Base-by-base conservation (phyloP, 1,139 yeast species). In the Blastobotrys arbuscula region DNA sequence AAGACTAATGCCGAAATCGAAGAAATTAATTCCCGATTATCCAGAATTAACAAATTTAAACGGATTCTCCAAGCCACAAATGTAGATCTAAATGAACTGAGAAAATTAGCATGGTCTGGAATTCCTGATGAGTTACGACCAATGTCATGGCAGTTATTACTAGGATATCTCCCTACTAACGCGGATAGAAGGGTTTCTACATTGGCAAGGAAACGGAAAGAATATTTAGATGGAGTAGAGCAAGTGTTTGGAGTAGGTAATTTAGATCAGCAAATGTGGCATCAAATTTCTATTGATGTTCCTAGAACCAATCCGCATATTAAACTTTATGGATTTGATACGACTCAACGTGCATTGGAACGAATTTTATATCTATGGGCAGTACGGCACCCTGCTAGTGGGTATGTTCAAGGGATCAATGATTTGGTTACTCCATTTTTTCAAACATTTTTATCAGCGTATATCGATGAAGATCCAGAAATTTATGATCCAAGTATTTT, bases 391-490 rank as follows among this genome's bases (percentile, higher is more conserved):
- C 98, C 99, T 0, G 97, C 97, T 3, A 82, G 94, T 62, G 99
- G 99, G 3, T 92, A 92, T 66, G 99, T 92, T n/a, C 99, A 92
- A 68, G 99, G 99, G 24, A 94, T 92, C 50, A 92, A 92, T 64
- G 99, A 92, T 66, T 74, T 92, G 49, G 89, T 84, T 16, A 92
- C 97, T 0, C 98, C 99, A 1, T 89, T 94, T 64, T 90, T 78
- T 66, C 96, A 92, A 65, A 83, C 92, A 0, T 92, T 92, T 62
- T 67, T 94, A 47, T 74, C 81, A 2, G 82, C 83, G 53, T 90
- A 90, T 63, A 65, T 73, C 10, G 65, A 77, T 40, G 76, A 76
- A 13, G 75, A 72, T 43, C 70, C 68, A 2, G 73, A 71, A 50
- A 70, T 69, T 42, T 75, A 80, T 55, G 89, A 90, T 63, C 90